phyloP scores from a whole-genome alignment of 2,329 filamentous ascomycete species.

The Alternaria infectoria region DNA sequence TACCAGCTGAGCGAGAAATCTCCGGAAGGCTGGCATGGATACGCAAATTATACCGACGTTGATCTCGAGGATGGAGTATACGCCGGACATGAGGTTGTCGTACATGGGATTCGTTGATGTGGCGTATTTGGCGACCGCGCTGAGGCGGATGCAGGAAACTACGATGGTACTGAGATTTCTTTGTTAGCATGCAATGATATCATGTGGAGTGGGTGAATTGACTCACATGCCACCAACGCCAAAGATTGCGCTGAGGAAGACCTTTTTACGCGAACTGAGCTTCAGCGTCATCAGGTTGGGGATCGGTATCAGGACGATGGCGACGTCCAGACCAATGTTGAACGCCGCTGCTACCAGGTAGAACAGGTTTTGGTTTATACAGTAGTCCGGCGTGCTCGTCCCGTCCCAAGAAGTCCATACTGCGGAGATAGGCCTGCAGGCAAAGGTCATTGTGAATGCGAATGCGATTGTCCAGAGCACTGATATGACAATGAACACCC shows the following conservation, averaged over 20 bases:
- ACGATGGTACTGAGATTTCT: conserved; percentile 32
- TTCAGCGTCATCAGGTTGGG: conserved; percentile 23
- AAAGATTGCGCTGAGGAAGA: conserved; percentile 42
- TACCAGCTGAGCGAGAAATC: conserved; percentile 35
- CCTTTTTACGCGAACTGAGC: conserved; percentile 33
- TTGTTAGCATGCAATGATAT: conserved; percentile 5
- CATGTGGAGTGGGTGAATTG: background rate
- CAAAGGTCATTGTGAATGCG: conserved; percentile 22
- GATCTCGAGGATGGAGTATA: conserved; percentile 24
- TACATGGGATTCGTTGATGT: conserved; percentile 48
- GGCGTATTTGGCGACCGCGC: conserved; percentile 50
- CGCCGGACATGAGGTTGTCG: conserved; percentile 31
- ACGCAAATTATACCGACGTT: conserved; percentile 24
- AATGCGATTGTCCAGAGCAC: conserved; percentile 19
- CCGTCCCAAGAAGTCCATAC: conserved; percentile 31
- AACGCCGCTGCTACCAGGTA: conserved; percentile 14
- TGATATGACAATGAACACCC: conserved; percentile 17
- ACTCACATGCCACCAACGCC: conserved; percentile 46
- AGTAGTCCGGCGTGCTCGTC: conserved; percentile 21
- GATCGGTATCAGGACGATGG: conserved; percentile 21
- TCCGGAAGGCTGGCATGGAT: conserved; percentile 24
- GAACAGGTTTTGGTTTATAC: conserved; percentile 30
- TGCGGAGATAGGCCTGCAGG: conserved; percentile 25
- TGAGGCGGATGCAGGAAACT: conserved; percentile 50
- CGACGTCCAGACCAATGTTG: conserved; percentile 27